A percentile compares a stretch with the other conserved stretches of the same genome.
Evolutionary conservation across 169 alveolate genomes (phyloP).

Genomic region (Perkinsus olseni): DNA sequence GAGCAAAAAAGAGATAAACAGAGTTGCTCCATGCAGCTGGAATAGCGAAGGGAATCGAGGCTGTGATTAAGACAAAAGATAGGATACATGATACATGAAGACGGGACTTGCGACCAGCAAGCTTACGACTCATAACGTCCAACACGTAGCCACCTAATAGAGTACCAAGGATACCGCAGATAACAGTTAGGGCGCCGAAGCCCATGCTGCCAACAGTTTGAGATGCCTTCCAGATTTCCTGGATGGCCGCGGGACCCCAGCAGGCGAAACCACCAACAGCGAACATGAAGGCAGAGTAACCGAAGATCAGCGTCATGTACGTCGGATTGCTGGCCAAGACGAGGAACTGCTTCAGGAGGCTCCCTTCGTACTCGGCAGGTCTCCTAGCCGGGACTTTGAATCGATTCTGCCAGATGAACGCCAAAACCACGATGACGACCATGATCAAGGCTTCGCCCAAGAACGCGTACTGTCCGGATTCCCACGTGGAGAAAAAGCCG

Average conservation of each 20-base stretch:
- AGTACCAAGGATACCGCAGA: conserved; percentile 15
- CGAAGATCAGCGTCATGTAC: not conserved
- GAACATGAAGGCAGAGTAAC: not conserved
- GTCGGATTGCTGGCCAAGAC: not conserved
- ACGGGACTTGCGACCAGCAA: not conserved
- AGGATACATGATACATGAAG: not conserved
- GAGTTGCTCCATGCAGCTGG: not conserved
- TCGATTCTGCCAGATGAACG: conserved; percentile 11
- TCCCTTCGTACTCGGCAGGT: not conserved
- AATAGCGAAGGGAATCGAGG: not conserved
- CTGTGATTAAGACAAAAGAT: not conserved
- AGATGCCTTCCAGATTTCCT: not conserved
- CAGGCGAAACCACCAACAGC: not conserved
- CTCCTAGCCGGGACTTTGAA: not conserved
- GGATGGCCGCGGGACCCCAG: not conserved
- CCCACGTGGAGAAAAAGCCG: not conserved
- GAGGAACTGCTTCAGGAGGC: not conserved
- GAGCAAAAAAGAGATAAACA: not conserved
- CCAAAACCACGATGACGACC: conserved; percentile 2
- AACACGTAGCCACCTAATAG: not conserved
- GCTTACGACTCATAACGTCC: not conserved
- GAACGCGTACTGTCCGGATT: conserved; percentile 14
- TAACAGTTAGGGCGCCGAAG: conserved; percentile 17
- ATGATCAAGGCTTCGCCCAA: conserved; percentile 7
- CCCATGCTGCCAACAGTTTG: conserved; percentile 10